Percentiles rank a stretch among this genome's conserved stretches.
Evolutionary conservation across 495 filamentous ascomycete species (phyloP).

Genomic region (Halenospora varia): DNA sequence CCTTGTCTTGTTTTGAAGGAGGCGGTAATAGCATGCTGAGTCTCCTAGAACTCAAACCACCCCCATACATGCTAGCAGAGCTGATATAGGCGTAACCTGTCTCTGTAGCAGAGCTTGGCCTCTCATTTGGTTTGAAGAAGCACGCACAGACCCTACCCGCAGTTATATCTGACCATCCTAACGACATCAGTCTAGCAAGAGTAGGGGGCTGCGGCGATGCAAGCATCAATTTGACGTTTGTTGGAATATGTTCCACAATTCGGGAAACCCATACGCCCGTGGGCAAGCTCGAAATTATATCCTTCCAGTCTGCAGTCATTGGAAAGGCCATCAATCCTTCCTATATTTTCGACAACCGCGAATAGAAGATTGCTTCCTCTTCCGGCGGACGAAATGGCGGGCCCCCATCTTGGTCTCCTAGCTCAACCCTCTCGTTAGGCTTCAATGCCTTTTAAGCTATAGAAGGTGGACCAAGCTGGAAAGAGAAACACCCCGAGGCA

Average conservation of each 20-base stretch:
- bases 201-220: constrained; percentile 7
- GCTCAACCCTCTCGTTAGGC: not conserved
- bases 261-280: constrained; percentile 5
- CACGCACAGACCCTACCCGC: constrained; percentile 10
- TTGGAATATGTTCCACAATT: constrained; percentile 7
- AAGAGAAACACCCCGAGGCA: too few relatives aligned
- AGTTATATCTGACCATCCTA: constrained; percentile 12
- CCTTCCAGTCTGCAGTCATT: constrained; percentile 10
- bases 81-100: constrained; percentile 10
- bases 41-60: constrained; percentile 9
- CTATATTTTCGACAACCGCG: constrained; percentile 11
- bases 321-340: constrained; percentile 9
- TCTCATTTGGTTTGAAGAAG: constrained; percentile 1
- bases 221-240: constrained; percentile 14
- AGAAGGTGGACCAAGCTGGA: too few relatives aligned
- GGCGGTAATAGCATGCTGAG: not conserved
- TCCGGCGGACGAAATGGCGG: constrained; percentile 7
- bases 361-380: constrained; percentile 10
- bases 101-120: not conserved
- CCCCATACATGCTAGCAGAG: constrained; percentile 6
- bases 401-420: constrained; percentile 5
- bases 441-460: too few relatives aligned
- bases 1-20: not conserved
- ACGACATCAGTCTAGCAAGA: constrained; percentile 11
- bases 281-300: constrained; percentile 8